Base-by-base conservation (phyloP, 2,329 filamentous ascomycete genomes). In the Diatrype stigma region DNA sequence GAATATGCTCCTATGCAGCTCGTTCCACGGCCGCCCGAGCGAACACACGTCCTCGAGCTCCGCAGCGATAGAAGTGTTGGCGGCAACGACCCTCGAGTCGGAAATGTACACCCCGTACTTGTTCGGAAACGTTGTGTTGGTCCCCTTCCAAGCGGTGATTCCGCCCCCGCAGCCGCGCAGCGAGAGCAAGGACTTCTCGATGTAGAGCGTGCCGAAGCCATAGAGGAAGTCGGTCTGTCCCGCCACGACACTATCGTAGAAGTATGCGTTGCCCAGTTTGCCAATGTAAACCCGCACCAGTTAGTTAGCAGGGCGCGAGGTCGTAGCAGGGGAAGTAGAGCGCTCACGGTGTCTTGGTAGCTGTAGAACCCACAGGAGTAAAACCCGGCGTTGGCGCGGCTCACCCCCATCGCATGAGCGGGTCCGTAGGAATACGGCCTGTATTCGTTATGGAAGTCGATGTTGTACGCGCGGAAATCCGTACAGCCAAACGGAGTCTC, bases 211-310 rank as follows among this genome's bases (percentile, higher is more conserved):
- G 23, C 84, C 84, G 60, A 86, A 86, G 8, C 83, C 84, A 60
- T 86, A 87, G 19, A 87, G 69, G 67, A 87, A 87, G 58, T 88
- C 85, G 0, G 82, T 86, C 61, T 87, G 74, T 0, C 85, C 85
- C 0, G 81, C 84, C 5, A 87, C 74, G 34, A 81, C 75, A 48
- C 70, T 76, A 34, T 78, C 72, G 62, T 82, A 76, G 65, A 88
- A 83, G 67, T 86, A 87, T 0, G 79, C 79, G 56, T 85, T 86
- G 28, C 79, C 84, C 1, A 85, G 70, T 62, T 87, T 87, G 48
- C 84, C 84, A 16, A 87, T 64, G 58, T 86, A 87, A 3, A 87
- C 64, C 75, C 78, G 44, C n/a, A 12, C 16, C 8, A 30, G 26
- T 30, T 10, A 30, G 26, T 30, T 10, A 30, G 5, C 26, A n/a